Evolutionary conservation across 495 filamentous ascomycete genomes (phyloP), one percentile per base, ranked within the genome.

Genomic region (Xylaria telfairii): DNA sequence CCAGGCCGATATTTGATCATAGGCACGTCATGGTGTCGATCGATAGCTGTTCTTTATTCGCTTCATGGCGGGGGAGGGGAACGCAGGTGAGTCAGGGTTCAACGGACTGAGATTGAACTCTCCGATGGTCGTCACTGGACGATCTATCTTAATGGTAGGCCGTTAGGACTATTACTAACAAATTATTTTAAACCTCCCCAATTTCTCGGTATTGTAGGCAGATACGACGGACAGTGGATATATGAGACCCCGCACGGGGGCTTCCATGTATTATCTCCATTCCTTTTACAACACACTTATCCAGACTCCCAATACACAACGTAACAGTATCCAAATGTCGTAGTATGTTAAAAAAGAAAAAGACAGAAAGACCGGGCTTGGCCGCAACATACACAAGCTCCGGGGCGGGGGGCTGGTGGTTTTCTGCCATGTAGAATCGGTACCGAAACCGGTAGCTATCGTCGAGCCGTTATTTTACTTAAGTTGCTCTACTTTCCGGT

Each of bases 1-100:
- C 34, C 6, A 21, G 28, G 26, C n/a, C 3, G 19, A 30, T 21
- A 15, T 10, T 63, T 69, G 42, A 69, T 69, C 67, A 69, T 69
- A 60, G 30, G 56, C 24, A 57, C 67, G 67, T 69, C 67, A 69
- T 69, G 59, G 8, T 44, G 57, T 32, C 30, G 66, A 68, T 68
- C 66, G 19, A 49, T 47, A 10, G 63, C 21, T 54, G 5, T 8
- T 24, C 42, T 32, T 54, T 47, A 1, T 66, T 41, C 21, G n/a
- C 15, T 54, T 32, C 34, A 54, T 66, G 64, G 64, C 64, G 64
- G 64, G 64, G 64, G 47, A 66, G 47, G 64, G 47, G 64, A 47
- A 49, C 30, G 13, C 34, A 10, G 13, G 32, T 54, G 34, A 7
- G 10, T 42, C 32, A 66, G 47, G 46, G 64, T 42, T 54, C 64